Evolutionary conservation across 2,329 filamentous ascomycete species (phyloP).

Genomic region (Trichoderma sp.): DNA sequence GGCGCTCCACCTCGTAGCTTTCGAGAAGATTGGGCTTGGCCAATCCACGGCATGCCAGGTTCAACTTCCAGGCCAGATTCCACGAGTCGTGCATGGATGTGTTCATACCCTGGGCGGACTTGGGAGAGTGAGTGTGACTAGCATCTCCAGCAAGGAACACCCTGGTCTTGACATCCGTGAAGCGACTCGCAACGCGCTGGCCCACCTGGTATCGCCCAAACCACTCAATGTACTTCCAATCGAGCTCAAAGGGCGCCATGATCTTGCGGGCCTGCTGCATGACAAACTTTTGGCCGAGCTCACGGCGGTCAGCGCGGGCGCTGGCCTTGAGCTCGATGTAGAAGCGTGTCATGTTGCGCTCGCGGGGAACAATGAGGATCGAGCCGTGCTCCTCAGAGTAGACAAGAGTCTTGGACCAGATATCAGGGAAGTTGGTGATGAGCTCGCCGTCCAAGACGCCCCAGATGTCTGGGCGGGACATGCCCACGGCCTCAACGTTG

Average conservation of each 20-base stretch:
- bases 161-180: conserved; percentile 52
- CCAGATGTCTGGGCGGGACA: conserved; percentile 53
- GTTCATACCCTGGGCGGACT: conserved; percentile 71
- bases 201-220: conserved; percentile 56
- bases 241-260: conserved; percentile 63
- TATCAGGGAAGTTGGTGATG: conserved; percentile 55
- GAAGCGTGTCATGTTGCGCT: conserved; percentile 59
- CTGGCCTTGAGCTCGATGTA: conserved; percentile 60
- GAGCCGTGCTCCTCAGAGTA: conserved; percentile 55
- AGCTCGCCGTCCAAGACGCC: conserved; percentile 45
- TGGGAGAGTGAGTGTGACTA: conserved; percentile 53
- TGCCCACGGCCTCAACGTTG: conserved; percentile 52
- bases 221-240: conserved; percentile 64
- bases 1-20: conserved; percentile 53
- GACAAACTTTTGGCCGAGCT: conserved; percentile 63
- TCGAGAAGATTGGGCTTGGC: conserved; percentile 42
- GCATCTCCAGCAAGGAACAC: conserved; percentile 70
- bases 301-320: conserved; percentile 53
- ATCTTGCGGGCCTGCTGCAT: conserved; percentile 62
- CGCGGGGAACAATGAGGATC: conserved; percentile 63
- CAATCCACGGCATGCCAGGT: conserved; percentile 43
- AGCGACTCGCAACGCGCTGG: conserved; percentile 59
- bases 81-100: conserved; percentile 64
- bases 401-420: conserved; percentile 56
- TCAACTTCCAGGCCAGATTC: conserved; percentile 58